These are phyloP conservation scores for Xylaria longipes DNA, from an alignment of 495 filamentous ascomycete species.

Conservation along the genomic window DNA sequence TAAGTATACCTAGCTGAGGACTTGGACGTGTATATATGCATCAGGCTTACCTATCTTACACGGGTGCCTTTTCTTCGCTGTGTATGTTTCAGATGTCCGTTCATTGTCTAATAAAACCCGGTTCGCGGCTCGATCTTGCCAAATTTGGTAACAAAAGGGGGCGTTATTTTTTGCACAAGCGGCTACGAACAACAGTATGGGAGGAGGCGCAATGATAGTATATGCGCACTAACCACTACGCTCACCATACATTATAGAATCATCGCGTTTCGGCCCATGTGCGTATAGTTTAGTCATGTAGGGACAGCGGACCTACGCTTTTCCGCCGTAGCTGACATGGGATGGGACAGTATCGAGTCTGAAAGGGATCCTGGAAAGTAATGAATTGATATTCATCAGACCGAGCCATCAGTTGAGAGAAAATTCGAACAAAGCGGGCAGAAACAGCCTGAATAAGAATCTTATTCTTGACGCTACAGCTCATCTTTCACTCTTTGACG, in stretches of 20 bases:
- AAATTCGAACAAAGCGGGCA: background rate
- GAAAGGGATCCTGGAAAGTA: background rate
- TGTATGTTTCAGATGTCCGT: background rate
- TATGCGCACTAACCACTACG: background rate
- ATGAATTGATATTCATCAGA: background rate
- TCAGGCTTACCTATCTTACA: background rate
- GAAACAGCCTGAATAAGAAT: slow-evolving; percentile 15
- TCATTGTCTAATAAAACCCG: background rate
- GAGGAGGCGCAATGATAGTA: background rate
- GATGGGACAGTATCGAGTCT: background rate
- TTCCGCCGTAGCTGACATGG: background rate
- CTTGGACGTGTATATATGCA: background rate
- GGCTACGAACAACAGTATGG: background rate
- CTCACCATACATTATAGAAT: background rate
- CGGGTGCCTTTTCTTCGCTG: background rate
- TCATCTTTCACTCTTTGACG: slow-evolving; percentile 45
- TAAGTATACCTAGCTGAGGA: background rate
- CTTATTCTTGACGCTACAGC: slow-evolving; percentile 39
- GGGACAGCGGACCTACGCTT: background rate
- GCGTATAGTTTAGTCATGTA: background rate
- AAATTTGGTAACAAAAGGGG: background rate
- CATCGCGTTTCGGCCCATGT: background rate
- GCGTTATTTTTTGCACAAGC: background rate
- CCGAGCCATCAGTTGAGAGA: background rate
- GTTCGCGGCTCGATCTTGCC: background rate